Conservation (phyloP, 495 filamentous ascomycete genomes). For the Hypomontagnella submonticulosa region DNA sequence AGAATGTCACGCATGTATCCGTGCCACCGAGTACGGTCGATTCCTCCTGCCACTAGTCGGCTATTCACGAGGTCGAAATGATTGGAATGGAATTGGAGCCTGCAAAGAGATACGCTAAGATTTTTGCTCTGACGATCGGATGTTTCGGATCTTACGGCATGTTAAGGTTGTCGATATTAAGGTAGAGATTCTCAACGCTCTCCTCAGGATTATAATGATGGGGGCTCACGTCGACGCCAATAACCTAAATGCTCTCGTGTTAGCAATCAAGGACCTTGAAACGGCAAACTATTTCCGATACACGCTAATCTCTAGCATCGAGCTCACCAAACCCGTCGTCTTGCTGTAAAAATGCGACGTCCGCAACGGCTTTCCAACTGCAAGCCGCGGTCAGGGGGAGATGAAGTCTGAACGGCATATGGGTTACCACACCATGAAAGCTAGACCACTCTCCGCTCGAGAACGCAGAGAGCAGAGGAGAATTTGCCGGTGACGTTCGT, state of each 20-base stretch:
- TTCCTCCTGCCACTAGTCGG: conserved; percentile 79
- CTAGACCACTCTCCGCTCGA: conserved; percentile 5
- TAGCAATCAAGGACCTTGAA: conserved; percentile 19
- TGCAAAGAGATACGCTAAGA: conserved; percentile 40
- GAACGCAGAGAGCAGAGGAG: conserved; percentile 6
- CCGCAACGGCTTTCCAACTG: conserved; percentile 3
- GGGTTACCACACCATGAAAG: conserved; percentile 5
- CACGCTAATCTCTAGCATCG: conserved; percentile 12
- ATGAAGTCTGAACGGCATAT: neutral
- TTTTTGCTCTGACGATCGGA: conserved; percentile 38
- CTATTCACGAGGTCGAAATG: conserved; percentile 94
- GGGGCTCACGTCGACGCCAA: conserved; percentile 82
- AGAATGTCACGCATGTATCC: conserved; percentile 82
- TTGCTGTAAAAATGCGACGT: conserved; percentile 10
- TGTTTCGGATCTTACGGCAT: conserved; percentile 59
- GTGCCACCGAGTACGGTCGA: conserved; percentile 79
- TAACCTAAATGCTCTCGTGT: conserved; percentile 64
- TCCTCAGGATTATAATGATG: conserved; percentile 70
- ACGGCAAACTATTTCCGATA: conserved; percentile 11
- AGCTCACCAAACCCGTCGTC: conserved; percentile 21
- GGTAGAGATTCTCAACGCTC: conserved; percentile 73
- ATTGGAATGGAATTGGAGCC: conserved; percentile 78
- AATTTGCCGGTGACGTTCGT: conserved; percentile 1
- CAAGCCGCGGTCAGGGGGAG: neutral
- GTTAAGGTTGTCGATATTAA: conserved; percentile 86